These are phyloP conservation scores for Piedraia hortae DNA, from an alignment of 2,329 filamentous ascomycete genomes.

Conservation along the genomic window DNA sequence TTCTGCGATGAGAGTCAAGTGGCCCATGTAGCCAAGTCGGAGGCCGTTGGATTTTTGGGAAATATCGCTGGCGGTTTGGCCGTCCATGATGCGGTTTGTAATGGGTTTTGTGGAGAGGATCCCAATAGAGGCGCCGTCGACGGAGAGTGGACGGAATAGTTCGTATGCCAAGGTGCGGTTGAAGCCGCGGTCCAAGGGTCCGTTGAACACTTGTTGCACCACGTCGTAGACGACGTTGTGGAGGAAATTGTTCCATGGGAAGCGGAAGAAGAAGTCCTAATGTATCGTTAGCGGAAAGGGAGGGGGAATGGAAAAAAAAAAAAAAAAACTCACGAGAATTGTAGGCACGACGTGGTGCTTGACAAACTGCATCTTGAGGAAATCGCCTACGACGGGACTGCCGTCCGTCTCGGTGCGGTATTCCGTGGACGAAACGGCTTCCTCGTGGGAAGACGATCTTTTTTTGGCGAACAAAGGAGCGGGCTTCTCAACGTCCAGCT, in stretches of 20 bases:
- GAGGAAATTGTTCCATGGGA: constrained; percentile 98
- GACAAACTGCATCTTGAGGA: constrained; percentile 87
- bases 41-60: constrained; percentile 64
- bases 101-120: constrained; percentile 47
- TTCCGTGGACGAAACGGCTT: constrained; percentile 7
- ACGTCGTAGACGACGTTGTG: constrained; percentile 99
- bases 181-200: constrained; percentile 84
- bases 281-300: constrained; percentile 1
- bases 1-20: constrained; percentile 86
- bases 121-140: constrained; percentile 4
- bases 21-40: constrained; percentile 92
- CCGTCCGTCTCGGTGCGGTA: constrained; percentile 32
- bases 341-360: constrained; percentile 83
- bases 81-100: constrained; percentile 73
- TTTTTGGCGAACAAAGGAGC: constrained; percentile 34
- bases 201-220: constrained; percentile 96
- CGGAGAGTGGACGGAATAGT: constrained; percentile 29
- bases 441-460: constrained; percentile 3
- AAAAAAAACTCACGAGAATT: constrained; percentile 42
- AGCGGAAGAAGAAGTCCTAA: constrained; percentile 90
- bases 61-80: constrained; percentile 64
- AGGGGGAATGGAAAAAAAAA: neutral
- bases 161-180: constrained; percentile 77
- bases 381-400: constrained; percentile 70
- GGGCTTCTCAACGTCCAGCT: constrained; percentile 27